phyloP scores from a whole-genome alignment of 495 filamentous ascomycete species.

The Oidiodendron maius region DNA sequence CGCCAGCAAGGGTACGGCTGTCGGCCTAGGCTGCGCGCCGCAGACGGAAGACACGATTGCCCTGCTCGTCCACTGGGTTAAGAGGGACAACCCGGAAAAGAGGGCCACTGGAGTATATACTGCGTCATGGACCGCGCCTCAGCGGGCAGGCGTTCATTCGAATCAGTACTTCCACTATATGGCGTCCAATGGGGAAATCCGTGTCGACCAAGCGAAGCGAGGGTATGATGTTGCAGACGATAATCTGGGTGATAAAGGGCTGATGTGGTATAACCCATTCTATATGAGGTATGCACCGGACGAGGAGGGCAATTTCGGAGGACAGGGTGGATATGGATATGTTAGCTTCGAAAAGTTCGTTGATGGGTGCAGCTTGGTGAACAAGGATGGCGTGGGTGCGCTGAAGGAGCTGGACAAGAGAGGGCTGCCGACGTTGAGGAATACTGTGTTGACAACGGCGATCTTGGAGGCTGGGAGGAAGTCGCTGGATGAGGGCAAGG shows the following conservation, averaged over 20 bases:
- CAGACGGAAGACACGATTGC: constrained; percentile 92
- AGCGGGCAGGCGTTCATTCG: constrained; percentile 84
- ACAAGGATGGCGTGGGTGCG: constrained; percentile 67
- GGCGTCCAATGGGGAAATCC: constrained; percentile 75
- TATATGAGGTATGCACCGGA: constrained; percentile 97
- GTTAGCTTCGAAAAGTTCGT: constrained; percentile 95
- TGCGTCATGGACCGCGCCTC: constrained; percentile 89
- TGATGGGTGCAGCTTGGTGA: constrained; percentile 63
- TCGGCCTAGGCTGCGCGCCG: constrained; percentile 63
- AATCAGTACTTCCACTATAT: constrained; percentile 97
- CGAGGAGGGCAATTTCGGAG: constrained; percentile 89
- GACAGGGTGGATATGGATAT: constrained; percentile 89
- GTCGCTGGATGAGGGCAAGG: constrained; percentile 73
- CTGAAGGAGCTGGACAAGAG: constrained; percentile 71
- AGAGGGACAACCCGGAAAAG: constrained; percentile 58
- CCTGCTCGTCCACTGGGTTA: constrained; percentile 80
- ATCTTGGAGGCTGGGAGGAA: constrained; percentile 82
- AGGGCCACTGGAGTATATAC: constrained; percentile 88
- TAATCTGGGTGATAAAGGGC: constrained; percentile 44
- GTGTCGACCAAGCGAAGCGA: constrained; percentile 88
- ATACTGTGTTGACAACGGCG: constrained; percentile 85
- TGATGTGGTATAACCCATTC: constrained; percentile 89
- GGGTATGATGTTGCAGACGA: constrained; percentile 94
- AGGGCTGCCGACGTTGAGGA: constrained; percentile 77
- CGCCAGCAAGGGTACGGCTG: constrained; percentile 59